Base-by-base conservation (phyloP, 768 basidiomycete genomes). In the Hygrophoropsis aurantiaca region DNA sequence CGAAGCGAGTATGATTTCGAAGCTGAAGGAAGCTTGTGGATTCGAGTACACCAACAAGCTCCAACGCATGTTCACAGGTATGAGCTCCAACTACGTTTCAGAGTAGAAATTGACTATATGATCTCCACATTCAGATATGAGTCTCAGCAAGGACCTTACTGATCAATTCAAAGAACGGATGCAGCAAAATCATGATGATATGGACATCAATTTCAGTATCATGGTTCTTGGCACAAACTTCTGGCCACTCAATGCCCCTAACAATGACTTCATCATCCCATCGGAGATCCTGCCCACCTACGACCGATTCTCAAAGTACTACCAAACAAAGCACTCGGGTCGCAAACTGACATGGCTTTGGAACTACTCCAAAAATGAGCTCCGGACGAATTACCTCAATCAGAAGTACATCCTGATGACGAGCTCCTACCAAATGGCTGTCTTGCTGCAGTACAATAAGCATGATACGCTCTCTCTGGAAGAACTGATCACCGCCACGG, bases 321-420 rank as follows among this genome's bases (percentile, higher is more conserved):
- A 98, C 66, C 88, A 90, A 61, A 84, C 83, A 61, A 93, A 94
- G 66, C 92, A 95, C 66, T 90, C 87, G 2, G 95, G 94, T 11
- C 87, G 95, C 50, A 95, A 95, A 62, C 78, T 99, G 35, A 94
- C 91, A 0, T 99, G 95, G 95, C 72, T 98, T 9, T 99, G 97
- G 97, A 95, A 97, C 60, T 91, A 94, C 65, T 93, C 86, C 46
- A 95, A 95, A 74, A 94, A 94, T 70, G 97, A 99, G 64, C 79
- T 99, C 5, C 82, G 87, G 46, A 94, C 94, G 53, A 94, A 89
- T 61, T 93, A 97, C 68, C 76, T 91, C 44, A 86, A 85, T 60
- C 92, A 94, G 68, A 97, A 94, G 68, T 97, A 97, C 72, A 93
- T 95, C 57, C 73, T 98, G 62, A 90, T 94, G 85, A 92, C 91